Percentiles rank a stretch among this genome's conserved stretches.
phyloP scores from a whole-genome alignment of 2,329 filamentous ascomycete species.

The Xylaria hypoxylon region DNA sequence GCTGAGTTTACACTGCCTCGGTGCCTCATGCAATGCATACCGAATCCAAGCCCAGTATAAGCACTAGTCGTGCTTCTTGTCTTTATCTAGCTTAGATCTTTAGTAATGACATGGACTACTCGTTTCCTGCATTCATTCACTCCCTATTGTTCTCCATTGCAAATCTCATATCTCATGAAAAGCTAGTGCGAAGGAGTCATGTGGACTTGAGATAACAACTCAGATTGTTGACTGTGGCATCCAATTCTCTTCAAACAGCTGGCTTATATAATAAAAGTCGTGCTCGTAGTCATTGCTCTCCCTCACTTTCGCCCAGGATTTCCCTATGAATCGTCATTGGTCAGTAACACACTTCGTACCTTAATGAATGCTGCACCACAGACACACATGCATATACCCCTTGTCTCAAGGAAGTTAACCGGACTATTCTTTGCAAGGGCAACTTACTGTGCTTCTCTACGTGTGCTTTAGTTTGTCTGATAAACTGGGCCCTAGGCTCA shows the following conservation, averaged over 20 bases:
- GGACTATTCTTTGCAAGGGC: constrained; percentile 7
- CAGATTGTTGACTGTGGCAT: constrained; percentile 55
- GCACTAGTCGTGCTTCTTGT: constrained; percentile 27
- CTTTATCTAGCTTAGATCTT: constrained; percentile 33
- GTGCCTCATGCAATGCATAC: constrained; percentile 32
- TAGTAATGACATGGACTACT: constrained; percentile 21
- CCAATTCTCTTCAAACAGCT: constrained; percentile 70
- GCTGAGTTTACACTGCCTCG: constrained; percentile 19
- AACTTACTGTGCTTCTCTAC: constrained; percentile 60
- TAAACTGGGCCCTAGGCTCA: constrained; percentile 60
- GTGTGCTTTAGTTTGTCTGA: constrained; percentile 59
- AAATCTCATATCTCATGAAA: constrained; percentile 23
- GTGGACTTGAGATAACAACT: constrained; percentile 38
- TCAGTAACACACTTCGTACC: constrained; percentile 26
- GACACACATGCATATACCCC: constrained; percentile 18
- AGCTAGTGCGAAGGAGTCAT: constrained; percentile 14
- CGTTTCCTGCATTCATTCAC: constrained; percentile 24
- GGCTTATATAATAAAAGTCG: constrained; percentile 70
- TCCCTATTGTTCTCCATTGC: constrained; percentile 25
- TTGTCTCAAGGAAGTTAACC: constrained; percentile 8
- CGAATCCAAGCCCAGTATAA: constrained; percentile 13
- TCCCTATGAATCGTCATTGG: constrained; percentile 46
- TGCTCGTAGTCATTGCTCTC: constrained; percentile 61
- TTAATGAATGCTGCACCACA: constrained; percentile 10
- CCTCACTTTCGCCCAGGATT: constrained; percentile 61